Conservation (phyloP, 192 early-diverging fungal species). For the Backusella tuberculispora region DNA sequence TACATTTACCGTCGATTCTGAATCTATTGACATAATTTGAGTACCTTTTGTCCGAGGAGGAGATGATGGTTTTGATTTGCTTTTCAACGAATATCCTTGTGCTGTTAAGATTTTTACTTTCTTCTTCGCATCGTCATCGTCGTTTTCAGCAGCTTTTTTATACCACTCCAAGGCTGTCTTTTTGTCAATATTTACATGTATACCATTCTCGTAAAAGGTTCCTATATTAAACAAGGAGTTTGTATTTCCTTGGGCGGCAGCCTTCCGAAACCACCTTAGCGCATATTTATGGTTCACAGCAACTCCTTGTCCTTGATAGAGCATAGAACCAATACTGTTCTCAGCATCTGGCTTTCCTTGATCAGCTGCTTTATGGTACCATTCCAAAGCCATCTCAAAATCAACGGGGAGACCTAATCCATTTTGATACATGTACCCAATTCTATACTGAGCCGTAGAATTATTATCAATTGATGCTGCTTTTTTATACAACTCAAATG, state of each 20-base stretch:
- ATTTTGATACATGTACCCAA: background rate
- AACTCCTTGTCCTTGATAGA: background rate
- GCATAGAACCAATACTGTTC: background rate
- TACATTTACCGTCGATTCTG: background rate
- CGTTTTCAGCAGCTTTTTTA: background rate
- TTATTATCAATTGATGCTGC: background rate
- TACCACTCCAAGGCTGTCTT: background rate
- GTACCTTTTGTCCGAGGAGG: background rate
- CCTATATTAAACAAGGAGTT: background rate
- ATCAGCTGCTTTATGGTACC: background rate
- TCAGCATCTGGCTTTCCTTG: background rate
- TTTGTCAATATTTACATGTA: background rate
- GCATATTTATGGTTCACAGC: background rate
- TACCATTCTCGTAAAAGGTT: background rate
- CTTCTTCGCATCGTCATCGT: background rate
- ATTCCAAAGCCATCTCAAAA: background rate
- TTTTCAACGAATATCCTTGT: background rate
- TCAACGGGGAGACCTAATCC: background rate
- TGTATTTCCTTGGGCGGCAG: background rate
- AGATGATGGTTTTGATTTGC: background rate
- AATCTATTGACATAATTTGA: background rate
- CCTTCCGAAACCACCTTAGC: background rate
- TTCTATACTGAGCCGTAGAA: background rate
- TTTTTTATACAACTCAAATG: background rate
- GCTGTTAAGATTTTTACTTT: background rate